Evolutionary conservation across 202 grass and related monocot genomes (phyloP), one percentile per base, ranked within the genome.

Genomic region (Tripidium arundinaceum): DNA sequence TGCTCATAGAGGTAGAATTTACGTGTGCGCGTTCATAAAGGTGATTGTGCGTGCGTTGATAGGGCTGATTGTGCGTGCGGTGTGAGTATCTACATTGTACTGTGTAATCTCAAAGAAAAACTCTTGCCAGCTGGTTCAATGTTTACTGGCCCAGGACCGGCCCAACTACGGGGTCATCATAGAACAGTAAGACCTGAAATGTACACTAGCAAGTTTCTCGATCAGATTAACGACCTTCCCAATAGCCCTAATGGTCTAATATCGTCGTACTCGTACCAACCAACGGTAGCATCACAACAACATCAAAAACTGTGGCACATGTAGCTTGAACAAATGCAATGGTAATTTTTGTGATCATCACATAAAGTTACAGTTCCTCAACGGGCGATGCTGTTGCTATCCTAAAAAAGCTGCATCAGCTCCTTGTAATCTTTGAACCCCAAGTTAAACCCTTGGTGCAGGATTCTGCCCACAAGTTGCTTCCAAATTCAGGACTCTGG

Each of bases 381-480:
- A 86, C 64, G 74, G 79, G 79, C 54, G 79, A 89, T 79, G 83
- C 54, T 21, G 34, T 86, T 74, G 79, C 87, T 79, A 86, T 85
- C 68, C 66, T 45, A 57, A 83, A 83, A 89, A 83, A 79, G 61
- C 74, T 16, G 79, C 87, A 89, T 67, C 87, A 79, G 79, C 74
- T 15, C 62, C 79, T 52, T 74, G 62, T 62, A 36, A 86, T 74
- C 81, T 52, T 39, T 59, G 74, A 11, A 33, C 33, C 29, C 18
- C 33, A 62, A 74, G n/a, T 54, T 64, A 43, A 79, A 82, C 40
- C 46, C 47, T 61, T 36, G 25, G 15, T 40, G 4, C 33, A 19
- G 24, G 52, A 68, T 74, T 70, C 79, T 74, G 83, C 79, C 62
- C 21, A 33, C 68, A 69, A 43, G 25, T 39, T 36, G 18, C 64